Evolutionary conservation across 768 basidiomycete genomes (phyloP), one percentile per base, ranked within the genome.

Genomic region (Pleurotus ostreatus): DNA sequence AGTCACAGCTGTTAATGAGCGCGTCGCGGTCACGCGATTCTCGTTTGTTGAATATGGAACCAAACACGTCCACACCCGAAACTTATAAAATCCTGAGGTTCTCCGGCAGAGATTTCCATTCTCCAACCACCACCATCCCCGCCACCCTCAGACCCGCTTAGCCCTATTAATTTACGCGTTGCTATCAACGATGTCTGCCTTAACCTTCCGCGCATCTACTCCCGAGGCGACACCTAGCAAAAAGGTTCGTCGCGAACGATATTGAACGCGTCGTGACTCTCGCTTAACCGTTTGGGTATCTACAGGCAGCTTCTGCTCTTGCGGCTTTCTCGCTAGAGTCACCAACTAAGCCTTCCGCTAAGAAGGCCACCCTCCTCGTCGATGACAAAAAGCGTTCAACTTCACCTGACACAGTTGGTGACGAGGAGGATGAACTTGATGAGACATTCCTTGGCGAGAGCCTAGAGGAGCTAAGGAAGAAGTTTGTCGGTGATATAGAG

Each of bases 401-500:
- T 18, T 74, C 72, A 1, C 70, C 71, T 11, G 60, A 61, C 48
- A 59, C 56, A n/a, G 48, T 60, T n/a, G 49, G 34, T 1, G 63
- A 65, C 30, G 55, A 43, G 34, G 26, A 20, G 3, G 62, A 64
- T 39, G 55, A 39, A 15, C 18, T 45, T 3, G 51, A 41, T 2
- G 55, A 61, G 43, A 18, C 48, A 16, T 15, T 12, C 8, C 15
- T 1, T 0, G 64, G 68, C 3, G 68, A 66, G 11, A 66, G 71
- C 23, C 11, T 78, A 20, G 71, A 72, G 9, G 67, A 66, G 23
- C 74, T 72, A 54, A 75, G 78, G 18, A 68, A 64, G 56, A 74
- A 75, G 41, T 84, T 82, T 59, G 82, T 85, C 15, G 83, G 84
- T 18, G 81, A 85, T 43, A 64, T 84, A 22, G 78, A 82, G 46